Evolutionary conservation across 192 early-diverging fungal species (phyloP).

Genomic region (Funneliformis mosseae): DNA sequence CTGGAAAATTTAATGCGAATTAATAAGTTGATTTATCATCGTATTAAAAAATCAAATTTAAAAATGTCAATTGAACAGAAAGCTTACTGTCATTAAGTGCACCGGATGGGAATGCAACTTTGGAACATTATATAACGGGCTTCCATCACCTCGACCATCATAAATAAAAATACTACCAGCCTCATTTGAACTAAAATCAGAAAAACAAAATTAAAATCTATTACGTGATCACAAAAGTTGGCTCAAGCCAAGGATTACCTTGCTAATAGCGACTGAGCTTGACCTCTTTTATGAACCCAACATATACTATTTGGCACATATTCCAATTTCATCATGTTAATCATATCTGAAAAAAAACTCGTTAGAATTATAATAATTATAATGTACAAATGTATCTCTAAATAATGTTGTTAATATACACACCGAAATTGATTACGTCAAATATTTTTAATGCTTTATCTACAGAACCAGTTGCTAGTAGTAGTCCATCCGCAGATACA

Average conservation of each 20-base stretch:
- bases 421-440: constrained; percentile 95
- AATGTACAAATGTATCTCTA: not conserved
- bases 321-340: constrained; percentile 85
- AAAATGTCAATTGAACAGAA: not conserved
- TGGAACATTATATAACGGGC: constrained; percentile 62
- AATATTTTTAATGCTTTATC: constrained; percentile 93
- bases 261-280: constrained; percentile 82
- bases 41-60: not conserved
- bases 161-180: constrained; percentile 75
- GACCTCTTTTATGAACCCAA: constrained; percentile 85
- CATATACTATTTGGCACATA: constrained; percentile 77
- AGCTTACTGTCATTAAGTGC: constrained; percentile 67
- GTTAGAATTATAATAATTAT: too few relatives aligned
- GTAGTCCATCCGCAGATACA: constrained; percentile 72
- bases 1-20: constrained; percentile 4
- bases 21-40: not conserved
- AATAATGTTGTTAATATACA: not conserved
- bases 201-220: not conserved
- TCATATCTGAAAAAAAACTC: constrained; percentile 78
- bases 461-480: constrained; percentile 80
- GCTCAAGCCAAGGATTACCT: constrained; percentile 52
- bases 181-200: constrained; percentile 67
- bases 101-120: constrained; percentile 75
- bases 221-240: not conserved
- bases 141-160: constrained; percentile 74